Percentiles rank a stretch among this genome's conserved stretches.
Conservation (phyloP, 495 filamentous ascomycete species). For the Neurospora sp. region DNA sequence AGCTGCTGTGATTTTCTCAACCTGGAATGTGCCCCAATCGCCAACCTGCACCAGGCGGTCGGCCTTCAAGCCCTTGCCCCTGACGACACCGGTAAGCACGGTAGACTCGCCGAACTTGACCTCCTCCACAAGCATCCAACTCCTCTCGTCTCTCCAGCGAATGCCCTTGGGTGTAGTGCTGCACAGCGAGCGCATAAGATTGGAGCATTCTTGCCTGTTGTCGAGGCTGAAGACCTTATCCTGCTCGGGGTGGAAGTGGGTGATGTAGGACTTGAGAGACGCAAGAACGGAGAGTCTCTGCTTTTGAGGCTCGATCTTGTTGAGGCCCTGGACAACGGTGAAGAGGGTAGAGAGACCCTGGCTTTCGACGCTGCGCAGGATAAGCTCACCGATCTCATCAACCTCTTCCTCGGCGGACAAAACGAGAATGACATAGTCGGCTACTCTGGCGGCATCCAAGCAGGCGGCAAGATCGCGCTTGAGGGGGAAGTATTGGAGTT, state of each 20-base stretch:
- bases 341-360: conserved; percentile 87
- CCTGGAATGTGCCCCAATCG: conserved; percentile 92
- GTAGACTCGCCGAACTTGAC: conserved; percentile 60
- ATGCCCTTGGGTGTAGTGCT: conserved; percentile 85
- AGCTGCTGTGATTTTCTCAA: conserved; percentile 74
- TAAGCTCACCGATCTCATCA: conserved; percentile 67
- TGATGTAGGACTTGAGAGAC: conserved; percentile 82
- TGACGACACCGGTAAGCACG: conserved; percentile 74
- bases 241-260: conserved; percentile 81
- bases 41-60: conserved; percentile 85
- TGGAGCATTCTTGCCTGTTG: conserved; percentile 77
- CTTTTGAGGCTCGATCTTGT: conserved; percentile 69
- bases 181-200: conserved; percentile 81
- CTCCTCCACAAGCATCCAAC: conserved; percentile 87
- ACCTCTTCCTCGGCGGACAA: conserved; percentile 75
- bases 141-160: conserved; percentile 84
- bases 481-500: conserved; percentile 69
- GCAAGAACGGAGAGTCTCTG: conserved; percentile 60
- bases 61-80: conserved; percentile 78
- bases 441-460: conserved; percentile 76
- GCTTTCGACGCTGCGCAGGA: conserved; percentile 77
- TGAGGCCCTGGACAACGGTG: conserved; percentile 67
- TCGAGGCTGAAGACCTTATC: conserved; percentile 83
- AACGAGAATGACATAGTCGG: conserved; percentile 82
- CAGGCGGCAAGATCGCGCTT: conserved; percentile 60